These are phyloP conservation scores for Picochlorum sp. DNA, from an alignment of 139 green algal species.

Conservation along the genomic window DNA sequence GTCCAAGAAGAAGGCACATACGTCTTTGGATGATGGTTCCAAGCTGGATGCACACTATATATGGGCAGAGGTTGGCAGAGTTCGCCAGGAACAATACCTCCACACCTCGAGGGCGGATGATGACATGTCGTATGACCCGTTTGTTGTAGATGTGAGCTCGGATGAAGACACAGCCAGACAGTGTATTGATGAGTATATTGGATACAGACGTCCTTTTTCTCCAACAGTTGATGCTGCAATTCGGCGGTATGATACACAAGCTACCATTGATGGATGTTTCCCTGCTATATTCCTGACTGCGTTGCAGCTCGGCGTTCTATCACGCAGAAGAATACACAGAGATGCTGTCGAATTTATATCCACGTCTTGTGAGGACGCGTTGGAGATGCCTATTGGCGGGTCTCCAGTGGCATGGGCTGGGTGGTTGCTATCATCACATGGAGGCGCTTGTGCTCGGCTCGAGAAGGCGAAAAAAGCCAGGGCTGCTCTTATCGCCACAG, in stretches of 20 bases:
- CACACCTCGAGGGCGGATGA: too few species aligned
- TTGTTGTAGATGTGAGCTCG: too few species aligned
- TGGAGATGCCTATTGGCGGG: not conserved
- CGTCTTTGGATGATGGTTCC: too few species aligned
- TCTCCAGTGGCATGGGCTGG: not conserved
- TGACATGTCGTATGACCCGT: too few species aligned
- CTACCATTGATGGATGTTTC: conserved; percentile 42
- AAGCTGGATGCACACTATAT: too few species aligned
- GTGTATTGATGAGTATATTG: too few species aligned
- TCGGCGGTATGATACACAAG: conserved; percentile 14
- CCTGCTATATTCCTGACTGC: conserved; percentile 45
- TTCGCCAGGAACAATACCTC: too few species aligned
- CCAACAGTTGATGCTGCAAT: conserved; percentile 8
- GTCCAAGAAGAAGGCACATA: too few species aligned
- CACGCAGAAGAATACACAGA: conserved; percentile 30
- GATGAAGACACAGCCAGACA: too few species aligned
- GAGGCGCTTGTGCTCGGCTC: conserved; percentile 6
- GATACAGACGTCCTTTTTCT: not conserved
- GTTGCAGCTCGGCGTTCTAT: conserved; percentile 44
- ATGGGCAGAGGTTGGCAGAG: too few species aligned
- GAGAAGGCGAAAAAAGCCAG: conserved; percentile 12
- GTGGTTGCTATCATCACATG: conserved; percentile 21
- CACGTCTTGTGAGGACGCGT: not conserved
- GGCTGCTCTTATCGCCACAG: conserved; percentile 35
- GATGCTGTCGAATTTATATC: not conserved